These are phyloP conservation scores for Capronia americana DNA, from an alignment of 2,329 filamentous ascomycete species.

Conservation along the genomic window DNA sequence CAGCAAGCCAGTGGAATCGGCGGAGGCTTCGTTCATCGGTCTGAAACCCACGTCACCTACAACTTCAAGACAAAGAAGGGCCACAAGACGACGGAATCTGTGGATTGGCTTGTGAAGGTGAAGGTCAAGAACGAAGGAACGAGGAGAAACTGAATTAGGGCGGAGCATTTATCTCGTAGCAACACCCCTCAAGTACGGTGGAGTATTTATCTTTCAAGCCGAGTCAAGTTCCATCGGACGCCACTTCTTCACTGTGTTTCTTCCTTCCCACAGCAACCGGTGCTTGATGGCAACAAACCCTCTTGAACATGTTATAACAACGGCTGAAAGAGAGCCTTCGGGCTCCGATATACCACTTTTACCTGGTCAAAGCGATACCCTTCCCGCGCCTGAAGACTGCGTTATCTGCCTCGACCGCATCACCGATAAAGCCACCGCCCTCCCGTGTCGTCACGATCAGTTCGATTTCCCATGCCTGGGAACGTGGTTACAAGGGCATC, in stretches of 20 bases:
- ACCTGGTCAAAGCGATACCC: neutral
- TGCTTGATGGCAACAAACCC: constrained; percentile 29
- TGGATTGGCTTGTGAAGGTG: neutral
- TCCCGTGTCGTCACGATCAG: constrained; percentile 77
- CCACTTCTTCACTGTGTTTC: neutral
- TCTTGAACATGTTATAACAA: constrained; percentile 23
- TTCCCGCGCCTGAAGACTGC: constrained; percentile 55
- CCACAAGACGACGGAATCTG: neutral
- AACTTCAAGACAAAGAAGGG: neutral
- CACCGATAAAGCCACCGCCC: constrained; percentile 72
- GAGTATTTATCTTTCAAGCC: neutral
- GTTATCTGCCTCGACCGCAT: constrained; percentile 86
- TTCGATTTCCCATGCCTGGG: constrained; percentile 87
- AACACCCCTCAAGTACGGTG: neutral
- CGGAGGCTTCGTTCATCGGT: neutral
- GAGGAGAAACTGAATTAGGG: neutral
- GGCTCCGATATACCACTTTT: constrained; percentile 3
- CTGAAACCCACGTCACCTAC: neutral
- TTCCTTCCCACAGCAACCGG: neutral
- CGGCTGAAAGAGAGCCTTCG: constrained; percentile 14
- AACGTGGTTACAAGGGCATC: constrained; percentile 77
- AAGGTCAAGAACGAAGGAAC: neutral
- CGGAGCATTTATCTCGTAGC: neutral
- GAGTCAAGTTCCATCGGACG: neutral
- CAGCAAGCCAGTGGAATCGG: neutral